A percentile compares a stretch with the other conserved stretches of the same genome.
Conservation (phyloP, 306 rosid species). For the Vigna nakashimae region DNA sequence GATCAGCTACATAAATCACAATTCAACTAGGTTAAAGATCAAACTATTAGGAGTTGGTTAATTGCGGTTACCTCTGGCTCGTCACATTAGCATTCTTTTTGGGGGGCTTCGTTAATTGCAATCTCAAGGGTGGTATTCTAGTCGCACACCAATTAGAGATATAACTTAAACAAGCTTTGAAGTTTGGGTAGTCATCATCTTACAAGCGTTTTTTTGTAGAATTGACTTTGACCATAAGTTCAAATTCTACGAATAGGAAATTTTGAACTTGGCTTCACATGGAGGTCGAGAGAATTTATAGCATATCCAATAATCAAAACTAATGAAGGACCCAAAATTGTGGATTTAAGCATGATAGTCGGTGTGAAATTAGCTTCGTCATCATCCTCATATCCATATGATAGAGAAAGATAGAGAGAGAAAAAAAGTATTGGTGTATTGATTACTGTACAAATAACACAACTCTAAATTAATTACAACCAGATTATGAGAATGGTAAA, state of each 20-base stretch:
- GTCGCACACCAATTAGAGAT: neutral
- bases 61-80: neutral
- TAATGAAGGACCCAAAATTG: slow-evolving; percentile 13
- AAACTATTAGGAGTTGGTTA: slow-evolving; percentile 1
- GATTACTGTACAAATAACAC: neutral
- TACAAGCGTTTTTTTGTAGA: too few species aligned
- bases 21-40: neutral
- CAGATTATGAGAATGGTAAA: slow-evolving; percentile 14
- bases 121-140: too few species aligned
- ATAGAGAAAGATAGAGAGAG: neutral
- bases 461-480: neutral
- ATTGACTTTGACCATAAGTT: neutral
- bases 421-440: neutral
- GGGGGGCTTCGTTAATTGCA: neutral
- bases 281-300: slow-evolving; percentile 33
- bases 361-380: slow-evolving; percentile 25
- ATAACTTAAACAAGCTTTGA: too few species aligned
- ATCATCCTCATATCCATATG: neutral
- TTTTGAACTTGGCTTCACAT: slow-evolving; percentile 33
- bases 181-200: neutral
- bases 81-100: neutral
- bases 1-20: neutral
- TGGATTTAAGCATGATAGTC: slow-evolving; percentile 33
- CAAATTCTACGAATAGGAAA: neutral
- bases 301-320: slow-evolving; percentile 1